These are phyloP conservation scores for Rhizophagus clarus DNA, from an alignment of 192 early-diverging fungal species.

Conservation along the genomic window DNA sequence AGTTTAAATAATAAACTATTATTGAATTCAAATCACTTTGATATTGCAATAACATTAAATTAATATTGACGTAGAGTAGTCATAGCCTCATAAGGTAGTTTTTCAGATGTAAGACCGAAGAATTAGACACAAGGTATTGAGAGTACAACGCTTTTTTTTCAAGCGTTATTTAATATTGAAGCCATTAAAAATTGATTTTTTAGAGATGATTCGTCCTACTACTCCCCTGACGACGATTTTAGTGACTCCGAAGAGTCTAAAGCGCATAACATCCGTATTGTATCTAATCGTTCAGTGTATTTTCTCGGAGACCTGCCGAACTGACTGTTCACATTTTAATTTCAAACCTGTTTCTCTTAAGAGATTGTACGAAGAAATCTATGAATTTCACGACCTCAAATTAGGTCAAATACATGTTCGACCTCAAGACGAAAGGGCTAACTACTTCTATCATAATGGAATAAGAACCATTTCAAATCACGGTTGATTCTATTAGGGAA, in stretches of 20 bases:
- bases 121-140: constrained; percentile 23
- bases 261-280: background rate
- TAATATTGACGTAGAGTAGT: too few species aligned
- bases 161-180: constrained; percentile 29
- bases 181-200: constrained; percentile 20
- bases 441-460: constrained; percentile 14
- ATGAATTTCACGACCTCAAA: too few species aligned
- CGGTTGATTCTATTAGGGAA: constrained; percentile 26
- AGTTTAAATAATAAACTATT: too few species aligned
- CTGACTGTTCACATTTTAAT: too few species aligned
- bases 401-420: too few species aligned
- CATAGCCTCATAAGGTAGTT: too few species aligned
- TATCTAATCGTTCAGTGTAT: constrained; percentile 13
- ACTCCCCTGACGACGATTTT: constrained; percentile 23
- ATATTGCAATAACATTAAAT: too few species aligned
- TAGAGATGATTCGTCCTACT: constrained; percentile 5
- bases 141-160: constrained; percentile 17
- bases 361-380: too few species aligned
- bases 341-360: too few species aligned
- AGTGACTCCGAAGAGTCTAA: constrained; percentile 32
- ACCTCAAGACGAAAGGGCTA: background rate
- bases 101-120: too few species aligned
- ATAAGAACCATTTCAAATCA: constrained; percentile 24
- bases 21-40: too few species aligned
- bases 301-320: background rate